Evolutionary conservation across 1,284 basidiomycete genomes (phyloP).

Genomic region (Irpex lacteus): DNA sequence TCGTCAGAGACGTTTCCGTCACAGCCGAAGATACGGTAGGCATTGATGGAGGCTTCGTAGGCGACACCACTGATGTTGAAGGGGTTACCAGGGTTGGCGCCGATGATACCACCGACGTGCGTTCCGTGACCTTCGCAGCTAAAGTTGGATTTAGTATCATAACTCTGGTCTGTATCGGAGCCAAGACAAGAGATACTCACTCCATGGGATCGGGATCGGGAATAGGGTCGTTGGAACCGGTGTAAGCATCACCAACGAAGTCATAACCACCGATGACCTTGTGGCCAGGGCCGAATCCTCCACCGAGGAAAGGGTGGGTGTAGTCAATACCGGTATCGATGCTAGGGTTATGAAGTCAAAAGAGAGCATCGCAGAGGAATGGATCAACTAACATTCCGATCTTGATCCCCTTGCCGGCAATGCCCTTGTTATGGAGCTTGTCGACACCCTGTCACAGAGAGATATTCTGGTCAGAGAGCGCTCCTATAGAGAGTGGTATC

Average conservation of each 20-base stretch:
- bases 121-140: constrained; percentile 59
- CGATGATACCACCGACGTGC: constrained; percentile 65
- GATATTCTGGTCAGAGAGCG: background rate
- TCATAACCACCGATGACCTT: constrained; percentile 61
- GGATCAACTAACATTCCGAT: constrained; percentile 40
- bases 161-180: background rate
- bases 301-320: constrained; percentile 62
- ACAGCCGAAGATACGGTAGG: constrained; percentile 52
- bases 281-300: constrained; percentile 56
- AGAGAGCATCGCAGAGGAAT: background rate
- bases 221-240: constrained; percentile 38
- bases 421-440: constrained; percentile 47
- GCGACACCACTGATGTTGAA: constrained; percentile 57
- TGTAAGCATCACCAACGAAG: constrained; percentile 45
- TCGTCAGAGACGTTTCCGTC: constrained; percentile 42
- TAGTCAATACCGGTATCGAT: constrained; percentile 53
- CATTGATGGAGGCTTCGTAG: constrained; percentile 39
- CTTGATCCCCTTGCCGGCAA: constrained; percentile 48
- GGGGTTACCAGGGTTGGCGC: constrained; percentile 51
- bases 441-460: constrained; percentile 33
- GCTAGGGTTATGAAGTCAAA: constrained; percentile 7
- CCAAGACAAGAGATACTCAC: constrained; percentile 17
- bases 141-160: background rate
- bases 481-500: constrained; percentile 17
- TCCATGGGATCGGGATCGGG: constrained; percentile 47